Evolutionary conservation across 331 rosid species (phyloP), one percentile per base, ranked within the genome.

Genomic region (Prunus yedoensis): DNA sequence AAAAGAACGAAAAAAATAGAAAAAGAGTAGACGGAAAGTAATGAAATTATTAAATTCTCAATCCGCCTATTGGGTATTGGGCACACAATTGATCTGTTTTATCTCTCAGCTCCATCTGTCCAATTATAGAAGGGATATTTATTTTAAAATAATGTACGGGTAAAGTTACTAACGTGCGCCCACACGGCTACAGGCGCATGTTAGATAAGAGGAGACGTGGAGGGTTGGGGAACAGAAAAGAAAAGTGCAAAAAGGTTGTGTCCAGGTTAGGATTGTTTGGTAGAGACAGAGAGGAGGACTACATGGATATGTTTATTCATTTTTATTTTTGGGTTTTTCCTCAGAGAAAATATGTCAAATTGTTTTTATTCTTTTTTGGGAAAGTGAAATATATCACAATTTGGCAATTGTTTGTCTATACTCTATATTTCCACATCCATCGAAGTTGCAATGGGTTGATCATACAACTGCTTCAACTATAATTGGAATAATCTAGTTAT

Each of bases 211-310:
- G 14, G 8, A 0, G 68, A 81, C 88, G 84, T 81, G 85, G 87
- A 77, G 53, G 74, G 71, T 17, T 30, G 15, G 4, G 1, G n/a
- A 28, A 17, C 57, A 47, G 43, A 69, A 21, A 41, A 61, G 27
- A 83, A 87, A 91, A 85, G 86, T 57, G 83, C 83, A 82, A 77
- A 66, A 18, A 50, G 53, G 47, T 0, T 12, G 5, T 67, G 20
- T 8, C 27, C 66, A 0, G 65, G 47, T 58, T 30, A 67, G 54
- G 97, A 90, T 88, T 82, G 61, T 84, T 84, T 68, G 83, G 83
- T 81, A 79, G 79, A 74, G 92, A 88, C 83, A 76, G 85, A 76
- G 77, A 79, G 69, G 73, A 30, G 4, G 8, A 38, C 43, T 47
- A 47, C 52, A 47, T 10, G 52, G 13, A 47, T 3, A 47, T 47